Conservation (phyloP, 345 rosid genomes). For the Aurinia saxatilis region DNA sequence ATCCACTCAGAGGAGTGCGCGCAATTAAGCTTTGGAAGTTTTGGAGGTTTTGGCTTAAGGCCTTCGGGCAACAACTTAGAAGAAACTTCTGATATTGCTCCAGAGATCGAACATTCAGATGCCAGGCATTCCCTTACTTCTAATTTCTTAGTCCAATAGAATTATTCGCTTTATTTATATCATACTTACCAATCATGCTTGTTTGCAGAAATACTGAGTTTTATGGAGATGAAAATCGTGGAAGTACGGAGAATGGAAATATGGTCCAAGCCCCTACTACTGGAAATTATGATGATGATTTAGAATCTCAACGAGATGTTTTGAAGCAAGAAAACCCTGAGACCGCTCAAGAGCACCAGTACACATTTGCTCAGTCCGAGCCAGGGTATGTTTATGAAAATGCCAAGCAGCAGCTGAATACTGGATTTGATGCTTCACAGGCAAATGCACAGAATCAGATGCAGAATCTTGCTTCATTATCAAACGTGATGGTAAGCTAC, state of each 20-base stretch:
- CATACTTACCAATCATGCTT: background rate
- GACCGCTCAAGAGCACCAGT: slow-evolving; percentile 57
- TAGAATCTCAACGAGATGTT: slow-evolving; percentile 54
- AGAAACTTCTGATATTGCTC: slow-evolving; percentile 45
- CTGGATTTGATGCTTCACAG: slow-evolving; percentile 49
- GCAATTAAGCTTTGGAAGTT: slow-evolving; percentile 95
- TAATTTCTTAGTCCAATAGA: too few relatives aligned
- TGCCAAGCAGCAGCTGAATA: slow-evolving; percentile 49
- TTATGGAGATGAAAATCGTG: slow-evolving; percentile 65
- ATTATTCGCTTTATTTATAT: background rate
- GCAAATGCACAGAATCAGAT: slow-evolving; percentile 52
- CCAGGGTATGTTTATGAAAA: slow-evolving; percentile 62
- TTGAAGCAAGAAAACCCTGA: slow-evolving; percentile 62
- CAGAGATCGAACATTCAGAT: slow-evolving; percentile 48
- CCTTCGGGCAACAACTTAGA: slow-evolving; percentile 51
- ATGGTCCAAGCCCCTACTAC: slow-evolving; percentile 42
- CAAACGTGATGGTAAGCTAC: slow-evolving; percentile 69
- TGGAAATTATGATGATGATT: slow-evolving; percentile 50
- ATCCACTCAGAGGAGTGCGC: slow-evolving; percentile 76
- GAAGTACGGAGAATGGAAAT: slow-evolving; percentile 49
- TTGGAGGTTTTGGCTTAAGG: slow-evolving; percentile 59
- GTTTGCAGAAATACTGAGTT: slow-evolving; percentile 59
- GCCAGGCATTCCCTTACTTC: slow-evolving; percentile 42
- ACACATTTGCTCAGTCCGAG: slow-evolving; percentile 58
- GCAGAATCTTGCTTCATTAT: slow-evolving; percentile 60